These are phyloP conservation scores for Tylopilus sp. DNA, from an alignment of 1,284 basidiomycete genomes.

Conservation along the genomic window DNA sequence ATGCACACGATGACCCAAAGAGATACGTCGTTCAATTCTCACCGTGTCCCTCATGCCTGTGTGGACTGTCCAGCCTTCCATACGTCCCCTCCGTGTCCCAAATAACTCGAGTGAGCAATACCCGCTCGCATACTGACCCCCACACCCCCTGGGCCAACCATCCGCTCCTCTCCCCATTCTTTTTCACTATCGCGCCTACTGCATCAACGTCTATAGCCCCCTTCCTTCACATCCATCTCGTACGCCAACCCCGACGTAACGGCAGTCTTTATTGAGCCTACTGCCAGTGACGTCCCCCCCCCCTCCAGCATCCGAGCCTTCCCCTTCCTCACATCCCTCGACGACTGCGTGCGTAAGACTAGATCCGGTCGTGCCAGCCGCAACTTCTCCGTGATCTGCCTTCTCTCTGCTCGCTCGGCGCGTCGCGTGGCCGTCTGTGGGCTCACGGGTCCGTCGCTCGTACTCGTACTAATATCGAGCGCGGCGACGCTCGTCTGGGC, in stretches of 20 bases:
- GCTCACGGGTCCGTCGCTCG: slow-evolving; percentile 2
- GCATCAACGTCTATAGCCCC: not conserved
- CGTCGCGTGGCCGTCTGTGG: slow-evolving; percentile 21
- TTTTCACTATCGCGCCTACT: not conserved
- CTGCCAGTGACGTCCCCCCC: not conserved
- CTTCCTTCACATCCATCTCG: not conserved
- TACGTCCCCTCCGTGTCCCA: too few relatives aligned
- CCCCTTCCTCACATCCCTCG: not conserved
- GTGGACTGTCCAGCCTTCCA: too few relatives aligned
- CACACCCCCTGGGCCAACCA: slow-evolving; percentile 24
- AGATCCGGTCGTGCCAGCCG: slow-evolving; percentile 31
- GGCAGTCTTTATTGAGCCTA: not conserved
- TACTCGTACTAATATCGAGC: not conserved
- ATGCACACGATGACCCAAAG: too few relatives aligned
- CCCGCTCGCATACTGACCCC: slow-evolving; percentile 19
- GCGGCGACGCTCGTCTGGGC: not conserved
- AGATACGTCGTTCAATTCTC: too few relatives aligned
- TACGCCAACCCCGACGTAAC: not conserved
- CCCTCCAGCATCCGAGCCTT: not conserved
- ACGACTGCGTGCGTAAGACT: slow-evolving; percentile 5
- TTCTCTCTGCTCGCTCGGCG: slow-evolving; percentile 20
- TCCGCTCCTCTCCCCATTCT: slow-evolving; percentile 30
- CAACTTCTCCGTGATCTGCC: slow-evolving; percentile 28
- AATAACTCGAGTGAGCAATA: slow-evolving; percentile 29
- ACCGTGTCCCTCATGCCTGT: too few relatives aligned